Conservation (phyloP, 805 yeast genomes). For the Priceomyces fermenticarens region DNA sequence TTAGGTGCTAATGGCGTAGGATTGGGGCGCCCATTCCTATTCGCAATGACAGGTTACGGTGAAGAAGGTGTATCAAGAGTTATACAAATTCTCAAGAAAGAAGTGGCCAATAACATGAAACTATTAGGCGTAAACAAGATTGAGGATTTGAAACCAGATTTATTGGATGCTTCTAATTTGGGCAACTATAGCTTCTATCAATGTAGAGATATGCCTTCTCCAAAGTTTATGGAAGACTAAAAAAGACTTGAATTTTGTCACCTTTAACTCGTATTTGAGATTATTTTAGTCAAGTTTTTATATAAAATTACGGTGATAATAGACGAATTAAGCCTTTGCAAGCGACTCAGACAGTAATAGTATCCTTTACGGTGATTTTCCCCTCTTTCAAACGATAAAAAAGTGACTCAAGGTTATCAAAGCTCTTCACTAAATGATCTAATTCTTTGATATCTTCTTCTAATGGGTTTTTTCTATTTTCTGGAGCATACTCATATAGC, state of each 20-base stretch:
- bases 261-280: no score
- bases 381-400: slow-evolving; percentile 11
- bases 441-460: slow-evolving; percentile 12
- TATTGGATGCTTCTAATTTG: slow-evolving; percentile 24
- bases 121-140: slow-evolving; percentile 67
- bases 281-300: no score
- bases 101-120: slow-evolving; percentile 74
- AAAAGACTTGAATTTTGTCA: no score
- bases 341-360: slow-evolving; percentile 1
- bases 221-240: no score
- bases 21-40: slow-evolving; percentile 63
- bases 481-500: slow-evolving; percentile 21
- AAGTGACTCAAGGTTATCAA: slow-evolving; percentile 8
- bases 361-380: slow-evolving; percentile 10
- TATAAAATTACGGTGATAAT: no score
- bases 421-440: slow-evolving; percentile 9
- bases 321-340: no score
- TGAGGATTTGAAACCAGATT: slow-evolving; percentile 41
- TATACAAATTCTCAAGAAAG: slow-evolving; percentile 62
- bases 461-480: slow-evolving; percentile 29
- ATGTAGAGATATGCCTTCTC: no score
- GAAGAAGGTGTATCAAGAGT: slow-evolving; percentile 62
- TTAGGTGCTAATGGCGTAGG: slow-evolving; percentile 74
- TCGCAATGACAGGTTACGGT: slow-evolving; percentile 63
- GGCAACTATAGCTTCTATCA: slow-evolving; percentile 13